A percentile compares a stretch with the other conserved stretches of the same genome.
These are phyloP conservation scores for Coemansia sp. DNA, from an alignment of 192 early-diverging fungal genomes.

Conservation along the genomic window DNA sequence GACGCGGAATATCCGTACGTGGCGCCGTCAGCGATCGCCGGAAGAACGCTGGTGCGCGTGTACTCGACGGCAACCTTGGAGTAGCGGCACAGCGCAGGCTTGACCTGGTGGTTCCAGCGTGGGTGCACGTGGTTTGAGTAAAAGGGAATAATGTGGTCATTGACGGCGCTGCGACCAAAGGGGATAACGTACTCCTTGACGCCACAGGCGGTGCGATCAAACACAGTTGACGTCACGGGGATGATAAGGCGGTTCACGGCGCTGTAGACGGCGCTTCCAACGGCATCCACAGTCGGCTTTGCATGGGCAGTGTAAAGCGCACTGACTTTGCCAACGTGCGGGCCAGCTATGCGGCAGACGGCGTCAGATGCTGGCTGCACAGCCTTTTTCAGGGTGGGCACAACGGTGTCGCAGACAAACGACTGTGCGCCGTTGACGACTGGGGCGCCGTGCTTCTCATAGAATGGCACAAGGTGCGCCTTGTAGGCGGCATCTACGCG, in stretches of 20 bases:
- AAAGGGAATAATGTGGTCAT: constrained; percentile 38
- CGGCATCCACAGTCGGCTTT: constrained; percentile 28
- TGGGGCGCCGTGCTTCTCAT: constrained; percentile 39
- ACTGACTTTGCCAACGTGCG: constrained; percentile 17
- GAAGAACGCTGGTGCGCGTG: constrained; percentile 32
- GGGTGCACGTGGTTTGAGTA: constrained; percentile 38
- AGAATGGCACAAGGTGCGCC: constrained; percentile 53
- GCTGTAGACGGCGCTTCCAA: constrained; percentile 2
- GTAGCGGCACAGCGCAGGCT: constrained; percentile 33
- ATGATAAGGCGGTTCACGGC: constrained; percentile 12
- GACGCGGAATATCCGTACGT: constrained; percentile 3
- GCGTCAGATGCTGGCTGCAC: constrained; percentile 26
- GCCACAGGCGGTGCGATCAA: not conserved
- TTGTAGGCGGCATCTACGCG: constrained; percentile 43
- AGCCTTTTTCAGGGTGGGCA: constrained; percentile 22
- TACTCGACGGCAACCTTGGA: constrained; percentile 27
- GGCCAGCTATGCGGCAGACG: constrained; percentile 19
- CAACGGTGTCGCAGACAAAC: constrained; percentile 26
- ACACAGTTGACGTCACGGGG: constrained; percentile 8
- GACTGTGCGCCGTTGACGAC: constrained; percentile 12
- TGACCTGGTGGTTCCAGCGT: constrained; percentile 42
- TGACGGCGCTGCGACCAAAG: constrained; percentile 16
- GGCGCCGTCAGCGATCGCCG: constrained; percentile 34
- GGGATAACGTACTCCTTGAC: constrained; percentile 33
- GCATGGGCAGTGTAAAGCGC: constrained; percentile 20